phyloP scores from a whole-genome alignment of 306 rosid species.

The Cucumis hystrix region DNA sequence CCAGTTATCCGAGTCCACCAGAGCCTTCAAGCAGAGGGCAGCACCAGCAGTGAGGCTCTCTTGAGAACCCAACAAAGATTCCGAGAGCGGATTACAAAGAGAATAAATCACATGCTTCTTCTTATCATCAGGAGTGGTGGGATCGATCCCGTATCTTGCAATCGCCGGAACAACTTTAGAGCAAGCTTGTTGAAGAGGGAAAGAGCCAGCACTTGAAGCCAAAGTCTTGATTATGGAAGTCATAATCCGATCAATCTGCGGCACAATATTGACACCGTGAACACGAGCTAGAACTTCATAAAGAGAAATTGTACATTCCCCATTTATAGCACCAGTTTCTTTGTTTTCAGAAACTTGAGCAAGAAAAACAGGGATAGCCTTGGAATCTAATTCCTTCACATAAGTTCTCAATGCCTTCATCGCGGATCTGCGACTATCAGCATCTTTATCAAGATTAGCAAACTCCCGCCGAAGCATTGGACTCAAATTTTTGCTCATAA shows the following conservation, averaged over 20 bases:
- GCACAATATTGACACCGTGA: conserved; percentile 72
- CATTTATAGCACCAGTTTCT: conserved; percentile 54
- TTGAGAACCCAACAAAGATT: conserved; percentile 57
- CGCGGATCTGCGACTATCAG: conserved; percentile 65
- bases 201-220: conserved; percentile 74
- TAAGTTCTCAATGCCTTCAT: conserved; percentile 67
- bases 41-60: conserved; percentile 75
- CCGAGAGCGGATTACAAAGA: conserved; percentile 63
- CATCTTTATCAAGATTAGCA: conserved; percentile 66
- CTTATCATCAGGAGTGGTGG: conserved; percentile 62
- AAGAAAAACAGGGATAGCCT: conserved; percentile 66
- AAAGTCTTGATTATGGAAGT: conserved; percentile 60
- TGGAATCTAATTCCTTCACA: conserved; percentile 65
- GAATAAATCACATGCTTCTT: conserved; percentile 49
- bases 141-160: conserved; percentile 83
- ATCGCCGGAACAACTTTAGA: conserved; percentile 80
- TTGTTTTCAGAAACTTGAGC: conserved; percentile 88
- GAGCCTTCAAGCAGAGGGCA: conserved; percentile 74
- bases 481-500: conserved; percentile 46
- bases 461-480: conserved; percentile 45
- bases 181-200: conserved; percentile 85
- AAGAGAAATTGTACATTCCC: conserved; percentile 65
- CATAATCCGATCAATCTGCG: conserved; percentile 61
- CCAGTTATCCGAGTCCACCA: conserved; percentile 88
- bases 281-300: conserved; percentile 85